Conservation (phyloP, 805 yeast species). For the Zygosaccharomyces rouxii region DNA sequence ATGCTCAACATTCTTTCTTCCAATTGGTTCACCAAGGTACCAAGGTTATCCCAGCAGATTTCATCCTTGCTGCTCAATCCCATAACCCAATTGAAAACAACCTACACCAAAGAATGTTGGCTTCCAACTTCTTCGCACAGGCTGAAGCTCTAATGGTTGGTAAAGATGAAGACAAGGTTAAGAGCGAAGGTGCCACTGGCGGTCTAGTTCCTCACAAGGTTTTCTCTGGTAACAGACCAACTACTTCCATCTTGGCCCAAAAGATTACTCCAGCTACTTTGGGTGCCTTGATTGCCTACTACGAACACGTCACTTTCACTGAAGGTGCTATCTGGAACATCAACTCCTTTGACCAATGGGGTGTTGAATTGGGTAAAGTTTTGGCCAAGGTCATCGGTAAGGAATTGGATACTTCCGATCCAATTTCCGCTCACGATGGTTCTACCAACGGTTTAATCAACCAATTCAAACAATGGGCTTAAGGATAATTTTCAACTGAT, state of each 20-base stretch:
- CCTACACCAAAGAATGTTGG: constrained; percentile 95
- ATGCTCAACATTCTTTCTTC: constrained; percentile 99
- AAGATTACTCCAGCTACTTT: constrained; percentile 93
- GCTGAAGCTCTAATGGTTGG: constrained; percentile 97
- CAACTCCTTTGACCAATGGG: constrained; percentile 99
- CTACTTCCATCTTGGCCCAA: constrained; percentile 94
- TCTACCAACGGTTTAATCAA: constrained; percentile 91
- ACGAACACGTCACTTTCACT: constrained; percentile 94
- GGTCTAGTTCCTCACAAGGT: constrained; percentile 90
- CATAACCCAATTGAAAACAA: constrained; percentile 95
- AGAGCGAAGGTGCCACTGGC: constrained; percentile 84
- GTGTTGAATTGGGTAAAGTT: constrained; percentile 97
- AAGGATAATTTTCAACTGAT: constrained; percentile 8
- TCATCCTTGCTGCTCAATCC: constrained; percentile 93
- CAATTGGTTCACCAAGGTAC: constrained; percentile 99
- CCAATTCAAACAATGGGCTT: constrained; percentile 85
- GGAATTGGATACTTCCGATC: constrained; percentile 65
- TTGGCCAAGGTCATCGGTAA: constrained; percentile 92
- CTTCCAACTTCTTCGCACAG: constrained; percentile 98
- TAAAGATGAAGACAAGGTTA: constrained; percentile 76
- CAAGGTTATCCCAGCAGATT: constrained; percentile 93
- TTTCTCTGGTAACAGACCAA: constrained; percentile 98
- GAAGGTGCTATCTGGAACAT: constrained; percentile 99
- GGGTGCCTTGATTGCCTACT: constrained; percentile 95
- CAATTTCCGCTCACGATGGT: constrained; percentile 71